A percentile compares a stretch with the other conserved stretches of the same genome.
Evolutionary conservation across 2,329 filamentous ascomycete species (phyloP).

Genomic region (Coniochaeta hoffmannii): DNA sequence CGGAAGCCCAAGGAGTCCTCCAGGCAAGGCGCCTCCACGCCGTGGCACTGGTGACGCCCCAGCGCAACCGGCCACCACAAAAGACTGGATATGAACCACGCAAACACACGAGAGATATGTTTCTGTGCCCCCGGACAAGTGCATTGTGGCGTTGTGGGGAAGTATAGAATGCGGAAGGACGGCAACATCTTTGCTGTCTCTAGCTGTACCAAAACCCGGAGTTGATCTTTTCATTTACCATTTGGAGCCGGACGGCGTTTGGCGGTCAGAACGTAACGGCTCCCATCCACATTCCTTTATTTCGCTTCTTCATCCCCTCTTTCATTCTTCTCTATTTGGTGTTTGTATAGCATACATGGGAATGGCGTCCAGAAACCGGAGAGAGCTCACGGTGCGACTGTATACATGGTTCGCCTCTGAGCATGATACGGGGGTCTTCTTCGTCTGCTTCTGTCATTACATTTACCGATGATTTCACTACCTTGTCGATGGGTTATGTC

Average conservation of each 20-base stretch:
- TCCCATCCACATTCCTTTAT: neutral
- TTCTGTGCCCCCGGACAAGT: neutral
- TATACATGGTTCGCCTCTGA: slow-evolving; percentile 4
- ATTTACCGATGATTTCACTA: neutral
- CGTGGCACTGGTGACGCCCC: slow-evolving; percentile 10
- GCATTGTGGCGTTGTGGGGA: slow-evolving; percentile 6
- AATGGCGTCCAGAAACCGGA: slow-evolving; percentile 7
- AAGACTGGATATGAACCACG: slow-evolving; percentile 23
- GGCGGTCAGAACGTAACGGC: neutral
- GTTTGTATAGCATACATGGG: slow-evolving; percentile 2
- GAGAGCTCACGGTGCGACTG: slow-evolving; percentile 4
- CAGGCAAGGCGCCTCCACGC: slow-evolving; percentile 9
- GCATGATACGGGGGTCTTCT: slow-evolving; percentile 6
- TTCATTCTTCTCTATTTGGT: slow-evolving; percentile 5
- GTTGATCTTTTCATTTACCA: slow-evolving; percentile 6
- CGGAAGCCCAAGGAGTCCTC: slow-evolving; percentile 4
- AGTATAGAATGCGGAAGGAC: slow-evolving; percentile 4
- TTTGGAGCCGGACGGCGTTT: neutral
- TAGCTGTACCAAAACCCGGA: slow-evolving; percentile 11
- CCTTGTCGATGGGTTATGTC: neutral
- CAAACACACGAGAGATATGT: neutral
- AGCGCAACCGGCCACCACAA: slow-evolving; percentile 9
- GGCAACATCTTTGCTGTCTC: neutral
- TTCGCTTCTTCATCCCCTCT: slow-evolving; percentile 7
- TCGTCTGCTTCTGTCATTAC: neutral